Evolutionary conservation across 2,329 filamentous ascomycete genomes (phyloP).

Genomic region (Leptographium flavum): DNA sequence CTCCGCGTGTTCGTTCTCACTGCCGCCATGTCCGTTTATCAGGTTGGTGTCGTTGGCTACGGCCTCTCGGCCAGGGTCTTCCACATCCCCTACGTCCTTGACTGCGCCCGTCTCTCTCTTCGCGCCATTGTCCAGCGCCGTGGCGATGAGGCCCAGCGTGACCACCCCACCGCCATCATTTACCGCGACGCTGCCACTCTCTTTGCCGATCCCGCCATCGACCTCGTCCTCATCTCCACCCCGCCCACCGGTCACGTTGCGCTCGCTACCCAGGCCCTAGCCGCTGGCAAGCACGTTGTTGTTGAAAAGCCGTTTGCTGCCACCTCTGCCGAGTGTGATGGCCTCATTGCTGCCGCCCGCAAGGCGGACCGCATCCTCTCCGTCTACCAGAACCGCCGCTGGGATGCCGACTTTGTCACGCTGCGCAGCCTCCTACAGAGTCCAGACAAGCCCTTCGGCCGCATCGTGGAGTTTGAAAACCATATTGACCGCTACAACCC

Average conservation of each 20-base stretch:
- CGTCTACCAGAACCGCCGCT: slow-evolving; percentile 66
- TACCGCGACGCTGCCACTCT: slow-evolving; percentile 49
- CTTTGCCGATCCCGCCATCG: slow-evolving; percentile 48
- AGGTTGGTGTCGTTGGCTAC: slow-evolving; percentile 18
- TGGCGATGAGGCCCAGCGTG: slow-evolving; percentile 50
- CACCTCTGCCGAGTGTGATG: slow-evolving; percentile 50
- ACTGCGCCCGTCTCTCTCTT: slow-evolving; percentile 49
- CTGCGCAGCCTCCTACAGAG: slow-evolving; percentile 46
- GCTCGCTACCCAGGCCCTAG: slow-evolving; percentile 49
- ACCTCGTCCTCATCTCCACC: slow-evolving; percentile 58
- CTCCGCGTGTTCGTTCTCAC: background rate
- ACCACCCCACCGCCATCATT: slow-evolving; percentile 51
- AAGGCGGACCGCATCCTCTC: slow-evolving; percentile 38
- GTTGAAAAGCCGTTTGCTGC: slow-evolving; percentile 77
- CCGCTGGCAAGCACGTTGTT: slow-evolving; percentile 62
- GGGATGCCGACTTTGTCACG: slow-evolving; percentile 65
- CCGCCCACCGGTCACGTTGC: slow-evolving; percentile 57
- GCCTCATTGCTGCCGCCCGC: slow-evolving; percentile 42
- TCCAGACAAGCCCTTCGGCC: slow-evolving; percentile 40
- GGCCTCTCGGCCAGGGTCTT: slow-evolving; percentile 60
- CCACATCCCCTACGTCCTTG: slow-evolving; percentile 65
- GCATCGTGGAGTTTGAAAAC: slow-evolving; percentile 64
- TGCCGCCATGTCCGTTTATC: slow-evolving; percentile 3
- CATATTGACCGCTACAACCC: slow-evolving; percentile 67
- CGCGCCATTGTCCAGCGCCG: slow-evolving; percentile 64